Conservation (phyloP, 495 filamentous ascomycete species). For the Penicillium taxi region DNA sequence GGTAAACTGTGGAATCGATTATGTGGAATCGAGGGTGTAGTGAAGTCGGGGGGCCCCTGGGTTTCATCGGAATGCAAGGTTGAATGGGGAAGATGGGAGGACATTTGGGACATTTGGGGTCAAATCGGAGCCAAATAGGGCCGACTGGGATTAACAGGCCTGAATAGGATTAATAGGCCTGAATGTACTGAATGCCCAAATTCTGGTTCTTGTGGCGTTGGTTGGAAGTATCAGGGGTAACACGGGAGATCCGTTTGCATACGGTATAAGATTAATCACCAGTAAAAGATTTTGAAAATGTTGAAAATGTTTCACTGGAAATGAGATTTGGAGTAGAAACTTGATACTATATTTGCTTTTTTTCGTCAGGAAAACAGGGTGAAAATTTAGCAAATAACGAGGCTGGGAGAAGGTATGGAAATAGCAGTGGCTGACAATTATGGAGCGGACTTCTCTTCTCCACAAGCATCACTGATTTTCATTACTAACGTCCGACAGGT, state of each 20-base stretch:
- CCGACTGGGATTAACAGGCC: too few relatives aligned
- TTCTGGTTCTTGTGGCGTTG: too few relatives aligned
- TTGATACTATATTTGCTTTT: neutral
- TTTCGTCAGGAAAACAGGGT: slow-evolving; percentile 6
- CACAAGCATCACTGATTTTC: too few relatives aligned
- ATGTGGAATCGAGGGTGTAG: slow-evolving; percentile 12
- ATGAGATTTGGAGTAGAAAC: neutral
- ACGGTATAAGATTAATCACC: too few relatives aligned
- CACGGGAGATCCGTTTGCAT: too few relatives aligned
- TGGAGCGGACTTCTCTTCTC: slow-evolving; percentile 9
- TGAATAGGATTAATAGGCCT: too few relatives aligned
- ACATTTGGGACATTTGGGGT: too few relatives aligned
- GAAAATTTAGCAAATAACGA: slow-evolving; percentile 14
- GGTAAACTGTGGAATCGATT: slow-evolving; percentile 18
- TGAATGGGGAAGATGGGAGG: slow-evolving; percentile 11
- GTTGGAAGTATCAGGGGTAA: too few relatives aligned
- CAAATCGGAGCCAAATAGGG: slow-evolving; percentile 5
- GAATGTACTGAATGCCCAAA: too few relatives aligned
- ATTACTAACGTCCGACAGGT: too few relatives aligned
- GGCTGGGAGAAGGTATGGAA: slow-evolving; percentile 22
- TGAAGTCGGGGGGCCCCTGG: slow-evolving; percentile 11
- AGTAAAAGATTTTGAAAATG: neutral
- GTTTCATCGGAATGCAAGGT: slow-evolving; percentile 26
- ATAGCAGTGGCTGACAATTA: slow-evolving; percentile 24
- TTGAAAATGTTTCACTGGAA: neutral